Evolutionary conservation across 75 land plant genomes (phyloP), one percentile per base, ranked within the genome.

Genomic region (Selaginella tamariscina): DNA sequence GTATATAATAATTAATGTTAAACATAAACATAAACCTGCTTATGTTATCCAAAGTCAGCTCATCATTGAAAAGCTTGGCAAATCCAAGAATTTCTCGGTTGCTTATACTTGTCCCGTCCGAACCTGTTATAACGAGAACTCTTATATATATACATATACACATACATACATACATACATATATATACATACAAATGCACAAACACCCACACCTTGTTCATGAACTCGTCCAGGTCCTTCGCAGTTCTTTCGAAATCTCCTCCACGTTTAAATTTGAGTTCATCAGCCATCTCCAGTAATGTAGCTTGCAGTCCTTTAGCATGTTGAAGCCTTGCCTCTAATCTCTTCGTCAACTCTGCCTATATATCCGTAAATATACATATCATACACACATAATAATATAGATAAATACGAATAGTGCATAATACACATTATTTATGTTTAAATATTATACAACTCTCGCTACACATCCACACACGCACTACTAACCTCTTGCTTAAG

Each of bases 1-100:
- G 63, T 69, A 18, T 18, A 63, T 2, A 9, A 69, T n/a, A 24
- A 74, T 54, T 54, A 13, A 21, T 18, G 32, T 30, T 9, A n/a
- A n/a, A n/a, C n/a, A n/a, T n/a, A n/a, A n/a, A n/a, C n/a, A n/a
- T 66, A 1, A 63, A 95, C 99, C 99, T 95, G 88, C 93, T 95
- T 64, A 95, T 84, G 56, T 95, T 95, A 72, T 91, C 97, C 66
- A 95, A 71, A 30, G 99, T 95, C 26, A 95, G 79, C 74, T 95
- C 99, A 79, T 95, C 99, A 76, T 95, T 91, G 74, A 95, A 95
- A 54, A 95, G 79, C 72, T 95, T 91, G 49, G 93, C 99, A 83
- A 95, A 95, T 63, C 76, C 77, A 65, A 95, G 67, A 55, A 95
- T 95, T 70, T 95, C 93, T 13, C 88, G 89, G 78, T 95, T 95